Percentiles rank a stretch among this genome's conserved stretches.
Evolutionary conservation across 2,329 filamentous ascomycete species (phyloP).

Genomic region (Cladorrhinum sp.): DNA sequence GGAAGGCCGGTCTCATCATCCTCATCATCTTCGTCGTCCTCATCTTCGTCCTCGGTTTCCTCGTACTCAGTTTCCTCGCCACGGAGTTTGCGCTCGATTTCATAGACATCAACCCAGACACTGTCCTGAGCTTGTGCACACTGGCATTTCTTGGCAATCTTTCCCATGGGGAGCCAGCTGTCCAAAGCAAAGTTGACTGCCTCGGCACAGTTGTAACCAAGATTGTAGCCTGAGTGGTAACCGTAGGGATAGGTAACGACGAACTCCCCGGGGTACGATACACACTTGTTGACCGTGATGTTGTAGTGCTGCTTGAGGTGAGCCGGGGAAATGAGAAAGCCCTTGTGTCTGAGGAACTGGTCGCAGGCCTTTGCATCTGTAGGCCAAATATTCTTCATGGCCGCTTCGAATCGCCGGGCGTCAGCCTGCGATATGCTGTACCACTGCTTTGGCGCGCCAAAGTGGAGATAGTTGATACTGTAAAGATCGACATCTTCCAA

Average conservation of each 20-base stretch:
- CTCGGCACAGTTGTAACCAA: conserved; percentile 98
- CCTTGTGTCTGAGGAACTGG: conserved; percentile 96
- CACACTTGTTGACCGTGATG: conserved; percentile 93
- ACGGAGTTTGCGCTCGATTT: conserved; percentile 89
- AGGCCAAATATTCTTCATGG: conserved; percentile 95
- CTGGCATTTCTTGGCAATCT: conserved; percentile 94
- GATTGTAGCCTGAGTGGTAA: conserved; percentile 96
- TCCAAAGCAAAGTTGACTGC: conserved; percentile 98
- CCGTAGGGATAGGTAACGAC: conserved; percentile 98
- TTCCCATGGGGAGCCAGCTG: conserved; percentile 90
- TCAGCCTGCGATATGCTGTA: conserved; percentile 98
- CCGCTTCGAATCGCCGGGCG: conserved; percentile 84
- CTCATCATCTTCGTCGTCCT: conserved; percentile 63
- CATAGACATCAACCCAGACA: conserved; percentile 95
- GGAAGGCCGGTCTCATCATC: conserved; percentile 68
- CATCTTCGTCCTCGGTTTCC: conserved; percentile 70
- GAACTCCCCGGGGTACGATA: conserved; percentile 95
- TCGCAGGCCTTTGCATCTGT: conserved; percentile 92
- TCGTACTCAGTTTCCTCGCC: conserved; percentile 86
- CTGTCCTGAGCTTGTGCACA: conserved; percentile 94
- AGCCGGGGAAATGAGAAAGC: conserved; percentile 90
- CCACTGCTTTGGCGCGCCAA: conserved; percentile 98
- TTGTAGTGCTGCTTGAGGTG: conserved; percentile 83
- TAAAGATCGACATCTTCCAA: conserved; percentile 97
- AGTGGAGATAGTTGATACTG: conserved; percentile 99